Conservation (phyloP, 345 rosid species). For the Pistacia vera region DNA sequence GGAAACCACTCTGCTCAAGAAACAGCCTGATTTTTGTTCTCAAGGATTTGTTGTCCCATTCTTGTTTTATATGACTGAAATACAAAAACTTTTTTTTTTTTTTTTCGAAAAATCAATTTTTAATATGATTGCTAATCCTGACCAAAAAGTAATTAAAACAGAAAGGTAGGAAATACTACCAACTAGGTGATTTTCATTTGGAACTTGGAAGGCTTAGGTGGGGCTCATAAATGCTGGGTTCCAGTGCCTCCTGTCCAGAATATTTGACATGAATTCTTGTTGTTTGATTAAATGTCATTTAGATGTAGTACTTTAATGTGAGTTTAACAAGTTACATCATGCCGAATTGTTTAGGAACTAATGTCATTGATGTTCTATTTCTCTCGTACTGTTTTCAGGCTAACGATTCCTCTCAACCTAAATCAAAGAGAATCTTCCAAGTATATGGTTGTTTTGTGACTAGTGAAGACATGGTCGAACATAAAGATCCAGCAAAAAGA, state of each 20-base stretch:
- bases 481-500: slow-evolving; percentile 61
- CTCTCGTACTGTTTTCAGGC: slow-evolving; percentile 33
- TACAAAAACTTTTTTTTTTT: too few species aligned
- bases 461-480: slow-evolving; percentile 79
- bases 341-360: background rate
- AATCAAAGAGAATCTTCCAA: slow-evolving; percentile 68
- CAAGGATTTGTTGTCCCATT: background rate
- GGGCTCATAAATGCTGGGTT: background rate
- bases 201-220: background rate
- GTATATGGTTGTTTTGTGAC: slow-evolving; percentile 88
- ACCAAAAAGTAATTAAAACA: too few species aligned
- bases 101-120: background rate
- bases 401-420: slow-evolving; percentile 31
- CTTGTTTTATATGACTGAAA: too few species aligned
- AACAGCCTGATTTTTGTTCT: background rate
- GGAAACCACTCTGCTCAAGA: background rate
- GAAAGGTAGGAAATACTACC: background rate
- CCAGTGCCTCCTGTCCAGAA: background rate
- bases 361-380: background rate
- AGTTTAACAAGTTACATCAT: background rate
- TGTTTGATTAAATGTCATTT: background rate
- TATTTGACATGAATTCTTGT: background rate
- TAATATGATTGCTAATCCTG: background rate
- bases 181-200: background rate
- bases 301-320: background rate